Conservation (phyloP, 768 basidiomycete genomes). For the Auriscalpium vulgare region DNA sequence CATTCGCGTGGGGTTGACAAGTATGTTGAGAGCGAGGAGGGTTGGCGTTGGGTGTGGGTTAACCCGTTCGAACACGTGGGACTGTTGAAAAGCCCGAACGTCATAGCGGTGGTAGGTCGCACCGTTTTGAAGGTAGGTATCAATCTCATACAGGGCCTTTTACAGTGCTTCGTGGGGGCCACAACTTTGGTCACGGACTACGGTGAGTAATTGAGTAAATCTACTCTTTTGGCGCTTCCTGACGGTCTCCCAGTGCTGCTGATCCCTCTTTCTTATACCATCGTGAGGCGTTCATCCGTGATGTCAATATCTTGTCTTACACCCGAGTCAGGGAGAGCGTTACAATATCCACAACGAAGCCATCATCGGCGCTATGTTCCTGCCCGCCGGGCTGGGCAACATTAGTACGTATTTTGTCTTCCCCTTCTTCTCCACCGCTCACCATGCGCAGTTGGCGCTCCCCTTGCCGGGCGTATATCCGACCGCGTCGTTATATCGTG, state of each 20-base stretch:
- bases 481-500: constrained; percentile 45
- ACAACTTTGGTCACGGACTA: constrained; percentile 21
- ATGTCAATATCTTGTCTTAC: too few species aligned
- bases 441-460: constrained; percentile 43
- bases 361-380: constrained; percentile 49
- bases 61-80: constrained; percentile 50
- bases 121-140: not conserved
- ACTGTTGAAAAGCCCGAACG: constrained; percentile 51
- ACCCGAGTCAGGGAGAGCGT: constrained; percentile 32
- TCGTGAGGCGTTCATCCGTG: constrained; percentile 33
- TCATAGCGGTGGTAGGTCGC: constrained; percentile 42
- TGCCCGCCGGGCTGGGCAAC: constrained; percentile 53
- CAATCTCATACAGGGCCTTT: constrained; percentile 16
- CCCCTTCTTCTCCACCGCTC: not conserved
- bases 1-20: constrained; percentile 48
- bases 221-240: not conserved
- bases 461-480: constrained; percentile 49
- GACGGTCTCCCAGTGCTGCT: constrained; percentile 29
- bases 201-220: constrained; percentile 24
- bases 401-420: constrained; percentile 33
- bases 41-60: constrained; percentile 33
- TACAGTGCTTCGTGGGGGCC: constrained; percentile 35
- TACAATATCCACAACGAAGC: constrained; percentile 52
- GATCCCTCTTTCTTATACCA: constrained; percentile 57
- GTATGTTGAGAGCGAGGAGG: constrained; percentile 4